Base-by-base conservation (phyloP, 495 filamentous ascomycete species). In the Aspergillus leporis region DNA sequence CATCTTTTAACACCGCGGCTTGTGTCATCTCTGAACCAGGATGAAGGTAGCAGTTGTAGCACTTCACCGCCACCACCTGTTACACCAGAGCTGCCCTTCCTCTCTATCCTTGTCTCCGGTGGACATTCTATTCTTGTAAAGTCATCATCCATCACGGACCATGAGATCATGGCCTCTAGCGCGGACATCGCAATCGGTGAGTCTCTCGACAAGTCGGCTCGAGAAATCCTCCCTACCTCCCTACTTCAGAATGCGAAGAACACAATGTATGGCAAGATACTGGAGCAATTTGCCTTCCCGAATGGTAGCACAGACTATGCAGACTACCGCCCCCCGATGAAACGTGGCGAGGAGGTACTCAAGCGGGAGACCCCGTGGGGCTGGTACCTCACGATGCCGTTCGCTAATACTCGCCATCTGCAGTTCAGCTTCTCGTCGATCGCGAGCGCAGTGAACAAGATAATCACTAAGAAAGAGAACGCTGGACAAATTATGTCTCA, bases 81-180 rank as follows among this genome's bases (percentile, higher is more conserved):
- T 4, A 57, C 51, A 4, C 76, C 70, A 71, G 53, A 69, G 7
- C 95, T 94, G 66, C 93, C 94, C 28, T 97, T 95, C 71, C 78
- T 97, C 45, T 91, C 90, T 0, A 78, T 97, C 19, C 84, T 98
- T n/a, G 90, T 91, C 45, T 96, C 91, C 0, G 94, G 94, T 18
- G 94, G 94, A 4, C 94, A 98, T 78, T 91, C 92, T 10, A 85
- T 94, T 58, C 83, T 98, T 4, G 80, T 96, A 2, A 84, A 88
- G 51, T 94, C 91, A 13, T 70, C 70, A 19, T 78, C 77, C 3
- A 68, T 94, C 1, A 82, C 78, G 12, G 75, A 85, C 21, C 93
- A 98, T 70, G 69, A 70, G 16, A 81, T 92, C 57, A 78, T 98
- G 14, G 90, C 89, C 12, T 78, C 81, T 8, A 87, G 87, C 5